These are phyloP conservation scores for Amphirosellinia nigrospora DNA, from an alignment of 495 filamentous ascomycete species.

Conservation along the genomic window DNA sequence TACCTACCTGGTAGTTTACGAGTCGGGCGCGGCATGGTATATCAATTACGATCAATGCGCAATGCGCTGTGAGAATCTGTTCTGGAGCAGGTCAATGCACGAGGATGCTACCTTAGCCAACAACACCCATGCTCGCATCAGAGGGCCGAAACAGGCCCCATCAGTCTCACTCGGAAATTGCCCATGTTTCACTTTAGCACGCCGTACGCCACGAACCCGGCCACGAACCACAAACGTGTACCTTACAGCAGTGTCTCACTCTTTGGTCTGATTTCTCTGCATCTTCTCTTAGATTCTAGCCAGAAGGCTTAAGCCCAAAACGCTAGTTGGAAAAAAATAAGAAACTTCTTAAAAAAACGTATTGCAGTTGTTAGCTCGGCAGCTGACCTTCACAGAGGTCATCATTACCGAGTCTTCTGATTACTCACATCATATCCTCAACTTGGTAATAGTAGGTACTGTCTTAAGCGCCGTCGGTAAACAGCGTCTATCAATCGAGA, in stretches of 20 bases:
- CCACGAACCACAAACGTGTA: neutral
- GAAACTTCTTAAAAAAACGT: too few species aligned
- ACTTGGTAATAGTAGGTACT: neutral
- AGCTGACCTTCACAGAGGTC: neutral
- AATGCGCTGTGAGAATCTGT: neutral
- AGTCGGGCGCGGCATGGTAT: slow-evolving; percentile 1
- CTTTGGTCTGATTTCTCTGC: neutral
- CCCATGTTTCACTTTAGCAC: slow-evolving; percentile 17
- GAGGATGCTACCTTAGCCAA: neutral
- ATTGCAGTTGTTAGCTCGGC: neutral
- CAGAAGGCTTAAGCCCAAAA: neutral
- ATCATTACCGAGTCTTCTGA: slow-evolving; percentile 5
- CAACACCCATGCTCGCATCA: neutral
- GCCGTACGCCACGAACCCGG: neutral
- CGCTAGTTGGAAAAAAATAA: too few species aligned
- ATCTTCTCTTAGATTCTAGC: neutral
- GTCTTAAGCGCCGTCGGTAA: neutral
- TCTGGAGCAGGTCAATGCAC: neutral
- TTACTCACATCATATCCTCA: neutral
- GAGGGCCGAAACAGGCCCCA: slow-evolving; percentile 9
- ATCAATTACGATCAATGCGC: neutral
- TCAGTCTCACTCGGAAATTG: slow-evolving; percentile 27
- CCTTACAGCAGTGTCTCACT: neutral
- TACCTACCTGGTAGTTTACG: neutral
- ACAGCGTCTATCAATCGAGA: neutral